Conservation (phyloP, 148 eudicot species). For the Agrostemma githago region DNA sequence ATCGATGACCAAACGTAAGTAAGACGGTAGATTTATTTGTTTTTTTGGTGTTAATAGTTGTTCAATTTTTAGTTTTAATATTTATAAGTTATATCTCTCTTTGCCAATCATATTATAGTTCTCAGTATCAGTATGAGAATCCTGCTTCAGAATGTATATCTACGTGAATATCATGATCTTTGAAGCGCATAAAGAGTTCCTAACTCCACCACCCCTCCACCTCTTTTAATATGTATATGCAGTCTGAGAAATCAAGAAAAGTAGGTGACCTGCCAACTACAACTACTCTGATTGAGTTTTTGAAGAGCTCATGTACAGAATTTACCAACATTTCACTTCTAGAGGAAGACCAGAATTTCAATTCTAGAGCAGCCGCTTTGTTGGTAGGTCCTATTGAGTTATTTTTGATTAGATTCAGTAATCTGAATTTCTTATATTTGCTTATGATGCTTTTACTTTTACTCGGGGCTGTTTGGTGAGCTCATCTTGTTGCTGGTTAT, state of each 20-base stretch:
- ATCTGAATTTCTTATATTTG: background rate
- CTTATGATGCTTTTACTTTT: background rate
- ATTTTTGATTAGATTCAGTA: background rate
- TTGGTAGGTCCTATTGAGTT: slow-evolving; percentile 24
- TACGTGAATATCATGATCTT: slow-evolving; percentile 1
- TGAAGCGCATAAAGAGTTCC: background rate
- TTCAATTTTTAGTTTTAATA: no score
- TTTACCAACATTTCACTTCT: slow-evolving; percentile 57
- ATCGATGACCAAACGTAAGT: no score
- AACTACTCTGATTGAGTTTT: slow-evolving; percentile 49
- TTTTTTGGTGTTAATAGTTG: no score
- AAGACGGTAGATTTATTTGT: no score
- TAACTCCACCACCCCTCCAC: background rate
- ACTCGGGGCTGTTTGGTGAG: background rate
- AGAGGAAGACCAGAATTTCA: slow-evolving; percentile 82
- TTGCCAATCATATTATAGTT: no score
- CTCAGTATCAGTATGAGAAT: background rate
- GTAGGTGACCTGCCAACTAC: slow-evolving; percentile 63
- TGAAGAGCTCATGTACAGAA: slow-evolving; percentile 47
- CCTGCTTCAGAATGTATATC: slow-evolving; percentile 1
- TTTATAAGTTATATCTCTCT: no score
- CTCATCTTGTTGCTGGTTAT: background rate
- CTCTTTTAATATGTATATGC: slow-evolving; percentile 13
- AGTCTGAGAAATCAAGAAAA: slow-evolving; percentile 93
- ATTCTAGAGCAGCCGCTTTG: slow-evolving; percentile 62